Evolutionary conservation across 2,329 filamentous ascomycete species (phyloP), one percentile per base, ranked within the genome.

Genomic region (Arachnomyces sp.): DNA sequence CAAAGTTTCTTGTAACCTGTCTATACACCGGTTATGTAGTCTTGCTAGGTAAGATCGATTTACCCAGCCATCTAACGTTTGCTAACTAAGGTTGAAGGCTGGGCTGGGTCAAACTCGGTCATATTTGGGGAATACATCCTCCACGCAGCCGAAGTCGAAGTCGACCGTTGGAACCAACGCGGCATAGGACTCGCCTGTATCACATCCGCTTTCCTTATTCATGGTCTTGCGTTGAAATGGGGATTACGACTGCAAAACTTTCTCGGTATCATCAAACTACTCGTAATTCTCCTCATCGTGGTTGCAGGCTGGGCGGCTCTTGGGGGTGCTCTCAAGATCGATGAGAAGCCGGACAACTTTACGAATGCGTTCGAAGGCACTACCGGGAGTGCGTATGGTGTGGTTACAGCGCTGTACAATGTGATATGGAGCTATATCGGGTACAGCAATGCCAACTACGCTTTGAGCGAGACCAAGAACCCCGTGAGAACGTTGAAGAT

Each of bases 121-220:
- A 72, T 83, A 30, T 83, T 84, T 47, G 79, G 79, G 44, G 78
- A 82, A 55, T 84, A 84, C 58, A 77, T 84, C 42, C 69, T 84
- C 2, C 71, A 80, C 52, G 81, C 80, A 7, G 75, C 79, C 8
- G 64, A 76, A 9, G 68, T 77, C 15, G 73, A 82, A 47, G 74
- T 80, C 16, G 71, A 65, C 36, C 67, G 78, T 15, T 83, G 79
- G 79, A 82, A 82, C 57, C 76, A 82, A 61, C 71, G 81, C 30
- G 78, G 70, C 32, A 65, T 84, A 13, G 81, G 78, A 25, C 61
- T 84, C n/a, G 78, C 73, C 8, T 81, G 79, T 55, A 74, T 84
- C 52, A 82, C 78, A 0, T 57, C 67, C 1, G 78, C 79, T 2
- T 82, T 82, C 49, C 49, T 82, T 30, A 75, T 84, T 47, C 81